Percentiles rank a stretch among this genome's conserved stretches.
Evolutionary conservation across 495 filamentous ascomycete genomes (phyloP).

Genomic region (Lepraria neglecta): DNA sequence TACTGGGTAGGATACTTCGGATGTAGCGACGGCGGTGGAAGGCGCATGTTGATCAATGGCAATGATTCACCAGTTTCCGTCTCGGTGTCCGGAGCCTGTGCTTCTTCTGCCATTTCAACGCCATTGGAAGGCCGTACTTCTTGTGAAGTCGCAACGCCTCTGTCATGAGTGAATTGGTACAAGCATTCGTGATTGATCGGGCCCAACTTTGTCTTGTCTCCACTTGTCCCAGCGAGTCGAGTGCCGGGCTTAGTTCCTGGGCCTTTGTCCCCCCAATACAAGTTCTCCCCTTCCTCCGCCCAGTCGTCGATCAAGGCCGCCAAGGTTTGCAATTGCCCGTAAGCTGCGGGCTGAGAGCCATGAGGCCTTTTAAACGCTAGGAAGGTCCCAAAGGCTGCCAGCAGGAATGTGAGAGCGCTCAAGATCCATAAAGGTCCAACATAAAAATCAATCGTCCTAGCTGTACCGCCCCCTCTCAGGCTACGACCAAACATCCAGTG

Average conservation of each 20-base stretch:
- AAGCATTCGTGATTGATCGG: too few relatives aligned
- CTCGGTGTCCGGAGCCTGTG: too few relatives aligned
- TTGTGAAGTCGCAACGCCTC: too few relatives aligned
- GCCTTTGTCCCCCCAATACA: constrained; percentile 43
- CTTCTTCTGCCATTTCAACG: too few relatives aligned
- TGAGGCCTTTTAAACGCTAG: constrained; percentile 34
- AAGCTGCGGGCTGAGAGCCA: constrained; percentile 40
- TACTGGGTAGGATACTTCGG: too few relatives aligned
- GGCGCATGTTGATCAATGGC: too few relatives aligned
- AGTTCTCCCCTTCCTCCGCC: constrained; percentile 29
- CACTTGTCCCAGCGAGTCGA: too few relatives aligned
- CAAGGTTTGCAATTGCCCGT: constrained; percentile 43
- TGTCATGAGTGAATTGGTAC: too few relatives aligned
- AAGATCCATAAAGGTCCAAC: constrained; percentile 37
- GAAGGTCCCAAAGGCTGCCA: constrained; percentile 36
- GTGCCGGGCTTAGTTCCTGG: background rate
- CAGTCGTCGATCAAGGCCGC: constrained; percentile 43
- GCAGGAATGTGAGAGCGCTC: constrained; percentile 28
- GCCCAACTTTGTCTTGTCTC: too few relatives aligned
- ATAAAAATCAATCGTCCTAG: constrained; percentile 33
- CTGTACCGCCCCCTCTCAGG: constrained; percentile 26
- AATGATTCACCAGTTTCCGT: too few relatives aligned
- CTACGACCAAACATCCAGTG: constrained; percentile 45
- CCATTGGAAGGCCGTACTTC: too few relatives aligned
- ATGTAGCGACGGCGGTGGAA: too few relatives aligned